Base-by-base conservation (phyloP, 441 rosid genomes). In the Erodium texanum region DNA sequence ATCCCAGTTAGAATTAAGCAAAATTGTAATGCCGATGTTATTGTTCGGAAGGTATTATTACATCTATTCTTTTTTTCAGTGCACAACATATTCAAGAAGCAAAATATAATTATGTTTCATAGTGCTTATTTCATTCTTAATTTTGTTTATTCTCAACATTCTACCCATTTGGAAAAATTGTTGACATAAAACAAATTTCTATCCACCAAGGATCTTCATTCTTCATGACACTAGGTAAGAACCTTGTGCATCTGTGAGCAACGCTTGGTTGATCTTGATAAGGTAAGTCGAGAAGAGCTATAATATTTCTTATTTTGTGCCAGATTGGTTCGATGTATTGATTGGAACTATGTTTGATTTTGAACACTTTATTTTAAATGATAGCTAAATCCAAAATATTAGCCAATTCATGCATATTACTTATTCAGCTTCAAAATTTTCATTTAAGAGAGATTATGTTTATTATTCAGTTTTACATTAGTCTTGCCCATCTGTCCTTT, bases 201-300 rank as follows among this genome's bases (percentile, higher is more conserved):
- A 50, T 74, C 90, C 34, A 72, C 82, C 19, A 67, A 67, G 48
- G 83, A 86, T 62, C 79, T 84, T n/a, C n/a, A n/a, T n/a, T n/a
- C n/a, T n/a, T 79, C 93, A 88, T 64, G 93, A 88, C 71, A 81
- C 79, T 66, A 83, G 85, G 22, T 88, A 67, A 69, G 87, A 75
- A 86, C 93, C 27, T 68, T 88, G 64, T 83, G 88, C 77, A 82
- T 88, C 74, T 71, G 71, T 18, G 89, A 83, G 69, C 67, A 70
- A 1, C 81, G 16, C 52, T 74, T 79, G 41, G 79, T 84, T 67
- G 72, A 84, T 74, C 86, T 86, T 24, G 82, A 82, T 4, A 88
- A 83, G 93, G 90, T 88, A 80, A 69, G 32, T 73, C 27, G 43
- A 64, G 59, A n/a, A 67, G 71, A 0, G 36, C 64, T 67, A 61